Base-by-base conservation (phyloP, 2,329 filamentous ascomycete species). In the Colletotrichum spaethianum region DNA sequence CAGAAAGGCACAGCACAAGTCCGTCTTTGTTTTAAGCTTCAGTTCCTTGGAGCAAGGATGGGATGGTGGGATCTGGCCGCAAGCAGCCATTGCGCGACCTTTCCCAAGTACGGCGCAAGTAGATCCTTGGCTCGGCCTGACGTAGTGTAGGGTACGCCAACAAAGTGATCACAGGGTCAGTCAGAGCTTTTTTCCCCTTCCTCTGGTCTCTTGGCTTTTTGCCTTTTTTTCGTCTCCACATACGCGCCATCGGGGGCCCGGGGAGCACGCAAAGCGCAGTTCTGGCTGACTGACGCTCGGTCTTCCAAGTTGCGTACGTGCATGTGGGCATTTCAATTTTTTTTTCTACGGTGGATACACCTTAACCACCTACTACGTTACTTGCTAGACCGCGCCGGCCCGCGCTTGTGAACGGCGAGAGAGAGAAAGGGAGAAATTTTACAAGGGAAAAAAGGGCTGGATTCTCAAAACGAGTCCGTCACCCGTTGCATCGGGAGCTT, bases 121-220 rank as follows among this genome's bases (percentile, higher is more conserved):
- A 40, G 31, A 72, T 63, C 69, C 69, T 69, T 69, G 69, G 69
- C 69, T 63, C 40, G 14, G 33, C 48, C 50, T 60, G 40, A 33
- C 69, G 48, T 63, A 53, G 48, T 63, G 55, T 67, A 61, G 53
- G 64, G 48, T 70, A 61, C 66, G 67, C 65, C 67, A 61, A 59
- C 60, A 74, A 69, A 59, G 38, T 71, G 70, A 73, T 74, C 73
- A 74, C 73, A 73, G 60, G 73, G 73, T 53, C 67, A 26, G 28
- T 33, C 62, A 74, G 62, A 72, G 55, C 56, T 56, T 74, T 74
- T 73, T 20, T 26, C 62, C 12, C 38, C 18, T 44, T n/a, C 11
- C 42, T 48, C 40, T 18, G 36, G 46, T 11, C 46, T 23, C 33
- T 55, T 64, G 67, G 31, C 61, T 23, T 33, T 33, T 62, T 59